Percentiles rank a stretch among this genome's conserved stretches.
These are phyloP conservation scores for Myotisia sp. DNA, from an alignment of 2,329 filamentous ascomycete species.

Conservation along the genomic window DNA sequence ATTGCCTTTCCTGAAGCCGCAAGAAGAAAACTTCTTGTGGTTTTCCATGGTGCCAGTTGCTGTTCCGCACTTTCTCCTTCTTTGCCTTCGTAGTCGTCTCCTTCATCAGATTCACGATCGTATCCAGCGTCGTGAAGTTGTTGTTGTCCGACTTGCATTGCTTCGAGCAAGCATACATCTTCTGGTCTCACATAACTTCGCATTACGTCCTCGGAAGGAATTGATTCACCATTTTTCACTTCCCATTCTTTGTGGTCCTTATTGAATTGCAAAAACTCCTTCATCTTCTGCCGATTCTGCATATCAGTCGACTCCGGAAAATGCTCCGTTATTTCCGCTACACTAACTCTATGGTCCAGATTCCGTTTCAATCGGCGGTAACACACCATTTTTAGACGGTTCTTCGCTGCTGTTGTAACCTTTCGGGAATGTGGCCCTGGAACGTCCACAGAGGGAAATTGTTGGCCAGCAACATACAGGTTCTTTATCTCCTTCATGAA, in stretches of 20 bases:
- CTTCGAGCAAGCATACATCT: slow-evolving; percentile 84
- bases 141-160: slow-evolving; percentile 90
- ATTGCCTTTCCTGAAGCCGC: slow-evolving; percentile 92
- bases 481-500: slow-evolving; percentile 83
- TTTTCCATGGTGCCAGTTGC: slow-evolving; percentile 89
- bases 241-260: slow-evolving; percentile 82
- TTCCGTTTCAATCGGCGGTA: slow-evolving; percentile 76
- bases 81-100: slow-evolving; percentile 49
- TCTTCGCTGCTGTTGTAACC: slow-evolving; percentile 94
- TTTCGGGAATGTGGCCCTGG: slow-evolving; percentile 87
- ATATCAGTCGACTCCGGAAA: slow-evolving; percentile 87
- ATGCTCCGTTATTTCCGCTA: slow-evolving; percentile 80
- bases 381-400: slow-evolving; percentile 88
- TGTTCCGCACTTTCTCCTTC: slow-evolving; percentile 67
- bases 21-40: slow-evolving; percentile 89
- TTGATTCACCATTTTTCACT: slow-evolving; percentile 53
- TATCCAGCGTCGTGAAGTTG: slow-evolving; percentile 85
- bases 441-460: slow-evolving; percentile 81
- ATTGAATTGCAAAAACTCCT: slow-evolving; percentile 87
- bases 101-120: slow-evolving; percentile 52
- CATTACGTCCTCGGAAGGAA: slow-evolving; percentile 68
- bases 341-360: slow-evolving; percentile 51
- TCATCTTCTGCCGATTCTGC: slow-evolving; percentile 90
- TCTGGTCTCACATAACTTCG: slow-evolving; percentile 86
- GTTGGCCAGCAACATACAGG: slow-evolving; percentile 79